Conservation (phyloP, 768 basidiomycete genomes). For the Auriscalpium microsporum region DNA sequence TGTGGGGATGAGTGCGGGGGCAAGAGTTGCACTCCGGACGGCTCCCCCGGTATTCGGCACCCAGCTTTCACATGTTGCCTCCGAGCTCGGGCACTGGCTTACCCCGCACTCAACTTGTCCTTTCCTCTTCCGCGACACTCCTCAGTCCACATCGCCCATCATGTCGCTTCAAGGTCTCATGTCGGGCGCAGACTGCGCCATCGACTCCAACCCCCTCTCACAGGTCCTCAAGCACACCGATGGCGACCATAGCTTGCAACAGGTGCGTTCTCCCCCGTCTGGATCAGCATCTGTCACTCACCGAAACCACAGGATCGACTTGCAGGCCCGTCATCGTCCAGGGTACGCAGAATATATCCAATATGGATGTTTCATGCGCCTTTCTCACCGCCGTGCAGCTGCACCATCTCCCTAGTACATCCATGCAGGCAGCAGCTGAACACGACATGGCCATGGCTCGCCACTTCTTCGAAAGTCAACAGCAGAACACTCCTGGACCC, state of each 20-base stretch:
- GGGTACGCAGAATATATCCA: constrained; percentile 33
- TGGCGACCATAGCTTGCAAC: constrained; percentile 80
- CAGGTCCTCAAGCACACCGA: constrained; percentile 88
- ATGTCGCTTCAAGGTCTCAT: constrained; percentile 78
- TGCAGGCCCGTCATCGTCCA: constrained; percentile 62
- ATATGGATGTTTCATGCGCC: neutral
- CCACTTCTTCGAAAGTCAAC: constrained; percentile 61
- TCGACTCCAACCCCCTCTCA: constrained; percentile 75
- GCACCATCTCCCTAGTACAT: constrained; percentile 64
- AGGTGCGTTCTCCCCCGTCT: constrained; percentile 37
- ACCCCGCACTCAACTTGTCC: constrained; percentile 1
- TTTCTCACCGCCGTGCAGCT: constrained; percentile 36
- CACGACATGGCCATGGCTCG: constrained; percentile 69
- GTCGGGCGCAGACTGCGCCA: constrained; percentile 86
- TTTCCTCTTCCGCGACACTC: constrained; percentile 9
- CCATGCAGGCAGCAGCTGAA: constrained; percentile 39
- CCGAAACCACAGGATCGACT: constrained; percentile 51
- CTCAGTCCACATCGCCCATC: constrained; percentile 1
- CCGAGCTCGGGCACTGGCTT: neutral
- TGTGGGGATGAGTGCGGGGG: neutral
- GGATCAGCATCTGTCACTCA: neutral
- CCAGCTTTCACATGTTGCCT: too few relatives aligned
- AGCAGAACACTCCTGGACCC: constrained; percentile 28
- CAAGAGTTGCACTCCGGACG: too few relatives aligned
- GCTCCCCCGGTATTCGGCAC: too few relatives aligned